These are phyloP conservation scores for Termitomyces sp. DNA, from an alignment of 768 basidiomycete genomes.

Conservation along the genomic window DNA sequence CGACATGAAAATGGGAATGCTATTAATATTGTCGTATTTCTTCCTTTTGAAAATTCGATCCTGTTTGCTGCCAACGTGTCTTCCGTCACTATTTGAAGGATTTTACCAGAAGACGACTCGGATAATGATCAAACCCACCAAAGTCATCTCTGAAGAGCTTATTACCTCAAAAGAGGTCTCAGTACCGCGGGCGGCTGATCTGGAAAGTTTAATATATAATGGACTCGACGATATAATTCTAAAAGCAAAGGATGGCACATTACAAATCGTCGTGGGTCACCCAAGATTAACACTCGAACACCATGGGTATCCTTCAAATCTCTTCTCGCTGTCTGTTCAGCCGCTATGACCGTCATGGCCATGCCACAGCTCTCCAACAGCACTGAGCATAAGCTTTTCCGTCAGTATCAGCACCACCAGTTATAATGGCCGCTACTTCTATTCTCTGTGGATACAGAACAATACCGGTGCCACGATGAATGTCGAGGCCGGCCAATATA, in stretches of 20 bases:
- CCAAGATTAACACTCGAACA: background rate
- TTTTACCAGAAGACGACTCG: too few relatives aligned
- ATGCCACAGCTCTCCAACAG: constrained; percentile 19
- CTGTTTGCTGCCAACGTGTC: too few relatives aligned
- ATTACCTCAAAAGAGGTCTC: too few relatives aligned
- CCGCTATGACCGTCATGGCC: constrained; percentile 21
- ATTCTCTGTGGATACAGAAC: constrained; percentile 36
- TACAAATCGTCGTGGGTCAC: background rate
- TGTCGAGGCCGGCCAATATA: constrained; percentile 28
- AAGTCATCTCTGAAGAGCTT: too few relatives aligned
- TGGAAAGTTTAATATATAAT: too few relatives aligned
- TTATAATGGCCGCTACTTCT: constrained; percentile 34
- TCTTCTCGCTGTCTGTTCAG: constrained; percentile 18
- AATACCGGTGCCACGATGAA: constrained; percentile 19
- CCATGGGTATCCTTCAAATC: constrained; percentile 14
- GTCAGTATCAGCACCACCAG: constrained; percentile 27
- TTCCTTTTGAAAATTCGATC: too few relatives aligned
- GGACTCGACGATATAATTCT: too few relatives aligned
- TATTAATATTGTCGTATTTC: too few relatives aligned
- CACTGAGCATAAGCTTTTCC: constrained; percentile 17
- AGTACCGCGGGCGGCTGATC: too few relatives aligned
- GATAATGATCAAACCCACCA: too few relatives aligned
- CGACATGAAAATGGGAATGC: too few relatives aligned
- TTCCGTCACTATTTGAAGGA: too few relatives aligned
- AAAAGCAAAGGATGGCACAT: background rate